Base-by-base conservation (phyloP, 495 filamentous ascomycete genomes). In the Xylaria venustula region DNA sequence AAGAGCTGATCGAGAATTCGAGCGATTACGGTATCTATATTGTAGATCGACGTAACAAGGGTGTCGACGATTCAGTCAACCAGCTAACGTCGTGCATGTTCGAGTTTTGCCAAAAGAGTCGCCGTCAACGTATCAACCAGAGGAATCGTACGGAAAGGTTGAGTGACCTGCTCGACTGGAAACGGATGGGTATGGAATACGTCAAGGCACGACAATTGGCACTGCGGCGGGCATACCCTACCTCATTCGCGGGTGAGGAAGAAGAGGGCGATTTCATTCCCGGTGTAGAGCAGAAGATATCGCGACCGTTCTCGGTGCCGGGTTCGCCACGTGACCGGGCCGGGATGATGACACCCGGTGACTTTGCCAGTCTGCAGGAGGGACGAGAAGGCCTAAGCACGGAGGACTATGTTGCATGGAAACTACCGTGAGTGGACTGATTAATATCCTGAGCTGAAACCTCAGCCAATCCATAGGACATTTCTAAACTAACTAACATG, bases 1-100 rank as follows among this genome's bases (percentile, higher is more conserved):
- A 98, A 74, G 94, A 98, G 71, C 78, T 98, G 64, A 97, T 98
- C 64, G 94, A 98, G 74, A 98, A 98, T 71, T 94, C 94, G 36
- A 88, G 87, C 37, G 94, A 98, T 74, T 98, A 98, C 67, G 94
- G 94, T 51, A 98, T 98, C 75, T 97, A 97, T 77, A 98, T 98
- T 70, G 93, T 98, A 47, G 94, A 98, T 70, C 91, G 94, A 25
- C 88, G 94, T 7, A 87, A 84, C 76, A 98, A 98, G 83, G 95
- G 95, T 37, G 89, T 98, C 2, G 95, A 98, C 67, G 94, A 98
- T 69, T 94, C 90, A 22, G 93, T 98, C 73, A 97, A 97, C 74
- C 92, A 98, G 72, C 87, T 98, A 41, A 83, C 90, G 20, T 85
- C 89, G 9, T 91, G 87, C 79, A 97, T 98, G 94, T 94, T 88